phyloP scores from a whole-genome alignment of 306 rosid genomes.

The Hippophae gyantsensis region DNA sequence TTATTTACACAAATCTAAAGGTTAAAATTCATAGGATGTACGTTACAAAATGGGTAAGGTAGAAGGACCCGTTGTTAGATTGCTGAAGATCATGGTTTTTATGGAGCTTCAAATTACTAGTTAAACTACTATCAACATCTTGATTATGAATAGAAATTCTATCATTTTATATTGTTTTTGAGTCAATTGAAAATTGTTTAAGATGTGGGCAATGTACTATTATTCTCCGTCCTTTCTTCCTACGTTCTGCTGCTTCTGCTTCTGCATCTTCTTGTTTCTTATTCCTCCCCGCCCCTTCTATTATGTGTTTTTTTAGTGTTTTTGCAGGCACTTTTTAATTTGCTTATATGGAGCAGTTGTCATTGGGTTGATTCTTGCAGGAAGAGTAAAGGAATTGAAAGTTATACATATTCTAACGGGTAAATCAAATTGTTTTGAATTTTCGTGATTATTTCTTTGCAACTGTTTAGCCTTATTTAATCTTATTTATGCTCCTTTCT shows the following conservation, averaged over 20 bases:
- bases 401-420: conserved; percentile 69
- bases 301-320: conserved; percentile 25
- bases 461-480: conserved; percentile 22
- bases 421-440: conserved; percentile 25
- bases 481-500: conserved; percentile 14
- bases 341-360: conserved; percentile 75
- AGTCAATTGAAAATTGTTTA: conserved; percentile 13
- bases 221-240: not conserved
- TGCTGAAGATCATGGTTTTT: too few relatives aligned
- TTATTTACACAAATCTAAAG: too few relatives aligned
- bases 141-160: too few relatives aligned
- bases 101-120: too few relatives aligned
- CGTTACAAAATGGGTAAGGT: too few relatives aligned
- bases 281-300: not conserved
- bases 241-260: conserved; percentile 7
- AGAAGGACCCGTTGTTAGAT: too few relatives aligned
- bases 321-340: conserved; percentile 78
- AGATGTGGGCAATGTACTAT: conserved; percentile 3
- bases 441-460: conserved; percentile 7
- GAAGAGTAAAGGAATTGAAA: conserved; percentile 56
- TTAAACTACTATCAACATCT: too few relatives aligned
- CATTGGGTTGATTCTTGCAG: conserved; percentile 65
- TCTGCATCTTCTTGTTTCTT: not conserved
- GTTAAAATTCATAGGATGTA: too few relatives aligned
- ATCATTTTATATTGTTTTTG: not conserved